phyloP scores from a whole-genome alignment of 192 early-diverging fungal genomes.

The Hyaloraphidium curvatum region DNA sequence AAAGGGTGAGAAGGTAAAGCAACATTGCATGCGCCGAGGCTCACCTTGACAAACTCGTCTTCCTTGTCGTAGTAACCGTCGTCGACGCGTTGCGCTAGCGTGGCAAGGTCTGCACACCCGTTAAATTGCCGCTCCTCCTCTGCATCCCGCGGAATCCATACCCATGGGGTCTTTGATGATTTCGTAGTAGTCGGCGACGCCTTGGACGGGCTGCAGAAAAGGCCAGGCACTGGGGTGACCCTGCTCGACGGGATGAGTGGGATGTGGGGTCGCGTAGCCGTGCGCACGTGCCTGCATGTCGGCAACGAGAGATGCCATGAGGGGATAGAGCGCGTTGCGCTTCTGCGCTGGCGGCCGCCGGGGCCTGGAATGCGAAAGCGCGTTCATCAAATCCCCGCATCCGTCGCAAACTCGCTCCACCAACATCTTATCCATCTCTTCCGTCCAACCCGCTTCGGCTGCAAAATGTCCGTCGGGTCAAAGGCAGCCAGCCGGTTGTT shows the following conservation, averaged over 20 bases:
- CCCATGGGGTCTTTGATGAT: constrained; percentile 97
- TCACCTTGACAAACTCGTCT: constrained; percentile 60
- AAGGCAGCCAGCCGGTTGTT: constrained; percentile 19
- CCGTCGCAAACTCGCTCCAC: too few species aligned
- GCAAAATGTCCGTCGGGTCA: constrained; percentile 68
- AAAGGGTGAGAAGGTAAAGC: too few species aligned
- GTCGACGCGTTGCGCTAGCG: constrained; percentile 65
- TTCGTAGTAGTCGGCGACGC: constrained; percentile 86
- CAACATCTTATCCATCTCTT: constrained; percentile 49
- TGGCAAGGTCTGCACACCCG: constrained; percentile 63
- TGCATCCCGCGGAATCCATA: too few species aligned
- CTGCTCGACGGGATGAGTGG: too few species aligned
- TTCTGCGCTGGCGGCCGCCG: constrained; percentile 15
- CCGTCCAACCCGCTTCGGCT: constrained; percentile 81
- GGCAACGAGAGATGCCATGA: constrained; percentile 52
- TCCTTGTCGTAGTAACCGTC: constrained; percentile 63
- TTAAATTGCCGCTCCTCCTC: too few species aligned
- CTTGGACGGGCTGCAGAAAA: constrained; percentile 80
- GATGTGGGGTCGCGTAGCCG: too few species aligned
- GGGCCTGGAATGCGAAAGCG: not conserved
- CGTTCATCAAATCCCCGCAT: not conserved
- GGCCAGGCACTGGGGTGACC: constrained; percentile 75
- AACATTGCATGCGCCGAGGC: too few species aligned
- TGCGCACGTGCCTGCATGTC: constrained; percentile 30
- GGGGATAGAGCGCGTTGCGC: constrained; percentile 34